phyloP scores from a whole-genome alignment of 495 filamentous ascomycete species.

The Pyrenula massariospora region DNA sequence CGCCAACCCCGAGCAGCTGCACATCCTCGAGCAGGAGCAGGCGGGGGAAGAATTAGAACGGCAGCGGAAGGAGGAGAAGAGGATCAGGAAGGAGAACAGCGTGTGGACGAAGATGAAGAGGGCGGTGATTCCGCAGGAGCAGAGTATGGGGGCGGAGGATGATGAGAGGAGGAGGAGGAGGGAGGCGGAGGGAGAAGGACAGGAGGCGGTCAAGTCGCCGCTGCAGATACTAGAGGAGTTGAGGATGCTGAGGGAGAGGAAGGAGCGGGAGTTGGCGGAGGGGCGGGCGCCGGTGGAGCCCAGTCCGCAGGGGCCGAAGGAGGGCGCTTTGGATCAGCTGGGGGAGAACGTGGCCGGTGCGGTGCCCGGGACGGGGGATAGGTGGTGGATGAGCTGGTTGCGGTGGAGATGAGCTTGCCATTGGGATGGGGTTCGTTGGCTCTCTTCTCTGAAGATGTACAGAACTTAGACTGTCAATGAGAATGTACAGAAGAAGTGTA shows the following conservation, averaged over 20 bases:
- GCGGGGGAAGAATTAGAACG: constrained; percentile 32
- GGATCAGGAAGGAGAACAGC: constrained; percentile 20
- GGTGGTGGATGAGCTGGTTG: constrained; percentile 33
- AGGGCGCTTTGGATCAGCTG: constrained; percentile 28
- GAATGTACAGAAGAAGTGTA: too few relatives aligned
- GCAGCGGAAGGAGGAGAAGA: constrained; percentile 30
- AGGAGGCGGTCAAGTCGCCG: constrained; percentile 10
- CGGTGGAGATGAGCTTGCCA: constrained; percentile 20
- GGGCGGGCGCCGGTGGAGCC: constrained; percentile 9
- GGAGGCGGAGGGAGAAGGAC: constrained; percentile 15
- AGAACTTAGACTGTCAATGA: too few relatives aligned
- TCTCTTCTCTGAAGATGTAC: too few relatives aligned
- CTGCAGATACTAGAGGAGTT: constrained; percentile 18
- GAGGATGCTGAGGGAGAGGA: constrained; percentile 17
- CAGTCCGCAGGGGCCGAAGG: constrained; percentile 4
- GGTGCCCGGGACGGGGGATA: constrained; percentile 24
- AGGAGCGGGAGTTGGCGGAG: constrained; percentile 9
- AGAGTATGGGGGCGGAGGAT: constrained; percentile 33
- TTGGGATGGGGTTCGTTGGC: too few relatives aligned
- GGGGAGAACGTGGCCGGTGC: constrained; percentile 26
- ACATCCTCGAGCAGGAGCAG: constrained; percentile 49
- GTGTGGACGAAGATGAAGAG: constrained; percentile 32
- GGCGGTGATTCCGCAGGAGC: constrained; percentile 24
- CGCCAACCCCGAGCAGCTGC: constrained; percentile 40
- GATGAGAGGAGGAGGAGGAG: constrained; percentile 3